Evolutionary conservation across 2,329 filamentous ascomycete species (phyloP).

Genomic region (Lecanicillium sp.): DNA sequence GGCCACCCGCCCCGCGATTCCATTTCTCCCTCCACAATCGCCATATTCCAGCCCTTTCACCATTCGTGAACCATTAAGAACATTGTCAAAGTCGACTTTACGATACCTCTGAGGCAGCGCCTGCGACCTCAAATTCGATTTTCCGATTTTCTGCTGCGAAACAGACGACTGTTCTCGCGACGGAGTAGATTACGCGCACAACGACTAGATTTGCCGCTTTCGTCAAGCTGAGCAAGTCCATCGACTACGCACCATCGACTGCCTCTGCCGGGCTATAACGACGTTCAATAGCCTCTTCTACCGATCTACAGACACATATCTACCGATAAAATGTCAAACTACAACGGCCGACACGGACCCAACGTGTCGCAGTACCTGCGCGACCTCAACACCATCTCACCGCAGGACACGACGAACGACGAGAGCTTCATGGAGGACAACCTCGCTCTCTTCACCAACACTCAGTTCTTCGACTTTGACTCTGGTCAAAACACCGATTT

Average conservation of each 20-base stretch:
- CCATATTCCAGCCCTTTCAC: not conserved
- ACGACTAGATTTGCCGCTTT: not conserved
- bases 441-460: constrained; percentile 72
- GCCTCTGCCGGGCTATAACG: too few species aligned
- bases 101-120: not conserved
- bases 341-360: constrained; percentile 67
- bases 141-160: not conserved
- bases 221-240: not conserved
- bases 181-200: too few species aligned
- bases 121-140: not conserved
- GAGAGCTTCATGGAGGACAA: constrained; percentile 60
- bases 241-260: not conserved
- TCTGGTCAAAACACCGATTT: constrained; percentile 51
- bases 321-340: constrained; percentile 53
- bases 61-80: not conserved
- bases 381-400: constrained; percentile 69
- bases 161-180: not conserved
- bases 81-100: not conserved
- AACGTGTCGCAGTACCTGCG: constrained; percentile 88
- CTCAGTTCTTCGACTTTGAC: constrained; percentile 75
- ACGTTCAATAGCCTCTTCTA: not conserved
- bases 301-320: not conserved
- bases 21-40: constrained; percentile 4
- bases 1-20: constrained; percentile 8
- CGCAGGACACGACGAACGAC: constrained; percentile 48